Evolutionary conservation across 139 green algal genomes (phyloP), one percentile per base, ranked within the genome.

Genomic region (Tetraselmis striata): DNA sequence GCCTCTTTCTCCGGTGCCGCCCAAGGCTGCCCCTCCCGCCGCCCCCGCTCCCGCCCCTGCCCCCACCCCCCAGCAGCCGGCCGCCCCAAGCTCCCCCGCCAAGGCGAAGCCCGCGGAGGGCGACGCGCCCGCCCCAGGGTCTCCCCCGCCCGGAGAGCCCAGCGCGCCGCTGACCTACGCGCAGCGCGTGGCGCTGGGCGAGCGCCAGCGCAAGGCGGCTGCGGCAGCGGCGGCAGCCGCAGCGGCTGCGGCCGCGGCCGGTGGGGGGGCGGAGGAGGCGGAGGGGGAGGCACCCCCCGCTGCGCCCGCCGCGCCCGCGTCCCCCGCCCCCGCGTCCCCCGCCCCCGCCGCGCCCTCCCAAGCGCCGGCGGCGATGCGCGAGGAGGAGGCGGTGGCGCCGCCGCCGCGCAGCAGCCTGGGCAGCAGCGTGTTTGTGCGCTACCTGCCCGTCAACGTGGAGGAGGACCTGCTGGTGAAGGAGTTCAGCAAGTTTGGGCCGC

Each of bases 1-100:
- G n/a, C n/a, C n/a, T n/a, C n/a, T n/a, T n/a, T n/a, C n/a, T n/a
- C 27, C 29, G 31, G 29, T 80, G 32, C 75, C 78, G 23, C 76
- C 77, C 22, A 29, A 80, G 22, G 75, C 81, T n/a, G 26, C 83
- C 24, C 30, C 82, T 27, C 59, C 83, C 79, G 28, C 78, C 28
- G 2, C 82, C 45, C 27, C 86, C 28, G 67, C 83, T 1, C 31
- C 76, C 28, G 24, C 81, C 45, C 80, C 84, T 25, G 84, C 74
- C 31, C 23, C 74, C 74, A 28, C 74, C 74, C 74, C 74, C 74
- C 74, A n/a, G 74, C 5, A 18, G 5, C 22, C 74, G 22, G 26
- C 22, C 2, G 26, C 74, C 25, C 74, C 26, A 2, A 77, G 23
- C 5, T 2, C 74, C 5, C 5, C 74, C 23, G 26, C 74, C 2